Conservation (phyloP, 2,329 filamentous ascomycete species). For the Orbilia ellipsospora region DNA sequence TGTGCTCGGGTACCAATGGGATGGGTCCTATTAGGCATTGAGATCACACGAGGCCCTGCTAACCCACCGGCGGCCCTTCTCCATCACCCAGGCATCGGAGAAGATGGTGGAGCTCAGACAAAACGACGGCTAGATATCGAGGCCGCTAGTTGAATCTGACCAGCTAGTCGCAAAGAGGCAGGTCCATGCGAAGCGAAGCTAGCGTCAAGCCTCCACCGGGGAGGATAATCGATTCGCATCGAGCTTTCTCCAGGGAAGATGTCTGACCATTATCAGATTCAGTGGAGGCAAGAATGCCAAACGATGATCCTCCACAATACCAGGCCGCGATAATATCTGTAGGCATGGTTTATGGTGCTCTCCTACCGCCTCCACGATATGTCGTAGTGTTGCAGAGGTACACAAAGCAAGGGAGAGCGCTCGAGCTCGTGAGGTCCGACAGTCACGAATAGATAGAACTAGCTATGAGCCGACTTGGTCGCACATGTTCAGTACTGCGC, state of each 20-base stretch:
- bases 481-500: not conserved
- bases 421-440: not conserved
- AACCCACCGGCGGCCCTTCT: not conserved
- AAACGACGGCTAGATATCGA: slow-evolving; percentile 11
- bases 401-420: not conserved
- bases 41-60: no score
- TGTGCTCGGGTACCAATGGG: no score
- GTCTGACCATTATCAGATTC: no score
- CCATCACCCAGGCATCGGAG: not conserved
- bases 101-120: slow-evolving; percentile 1
- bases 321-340: no score
- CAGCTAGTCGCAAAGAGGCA: slow-evolving; percentile 17
- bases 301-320: no score
- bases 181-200: not conserved
- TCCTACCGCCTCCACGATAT: no score
- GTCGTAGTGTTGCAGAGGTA: no score
- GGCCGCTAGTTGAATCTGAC: not conserved
- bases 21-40: no score
- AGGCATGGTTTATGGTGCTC: no score
- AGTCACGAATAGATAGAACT: not conserved
- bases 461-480: not conserved
- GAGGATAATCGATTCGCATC: not conserved
- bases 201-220: not conserved
- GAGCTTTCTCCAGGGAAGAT: no score
- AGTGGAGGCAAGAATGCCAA: no score